phyloP scores from a whole-genome alignment of 2,329 filamentous ascomycete species.

The Xylariaceae sp. region DNA sequence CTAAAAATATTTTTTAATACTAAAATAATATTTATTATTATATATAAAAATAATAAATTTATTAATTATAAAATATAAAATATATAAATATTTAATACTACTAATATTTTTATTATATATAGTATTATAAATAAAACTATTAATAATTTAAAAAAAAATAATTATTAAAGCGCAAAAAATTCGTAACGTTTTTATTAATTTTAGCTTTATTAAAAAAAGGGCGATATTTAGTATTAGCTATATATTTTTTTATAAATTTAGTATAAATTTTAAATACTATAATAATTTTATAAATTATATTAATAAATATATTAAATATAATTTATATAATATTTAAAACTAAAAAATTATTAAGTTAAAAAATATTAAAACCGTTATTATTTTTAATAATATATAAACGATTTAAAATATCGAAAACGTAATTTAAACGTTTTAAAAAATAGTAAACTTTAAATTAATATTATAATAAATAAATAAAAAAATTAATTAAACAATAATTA shows the following conservation, averaged over 20 bases:
- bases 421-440: not conserved
- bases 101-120: not conserved
- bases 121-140: too few species aligned
- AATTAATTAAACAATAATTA: not conserved
- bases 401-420: not conserved
- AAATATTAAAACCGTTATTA: not conserved
- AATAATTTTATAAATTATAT: not conserved
- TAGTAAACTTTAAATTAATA: not conserved
- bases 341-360: conserved; percentile 1
- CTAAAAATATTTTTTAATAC: not conserved
- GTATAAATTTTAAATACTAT: not conserved
- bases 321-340: not conserved
- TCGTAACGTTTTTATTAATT: too few species aligned
- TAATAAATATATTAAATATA: not conserved
- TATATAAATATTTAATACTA: not conserved
- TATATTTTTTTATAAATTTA: too few species aligned
- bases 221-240: too few species aligned
- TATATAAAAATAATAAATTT: not conserved
- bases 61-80: not conserved
- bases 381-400: not conserved
- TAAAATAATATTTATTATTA: not conserved
- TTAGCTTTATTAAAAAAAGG: too few species aligned
- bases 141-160: too few species aligned
- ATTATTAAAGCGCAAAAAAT: not conserved
- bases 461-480: not conserved